phyloP scores from a whole-genome alignment of 2,329 filamentous ascomycete species.

The Aureobasidium sp. region DNA sequence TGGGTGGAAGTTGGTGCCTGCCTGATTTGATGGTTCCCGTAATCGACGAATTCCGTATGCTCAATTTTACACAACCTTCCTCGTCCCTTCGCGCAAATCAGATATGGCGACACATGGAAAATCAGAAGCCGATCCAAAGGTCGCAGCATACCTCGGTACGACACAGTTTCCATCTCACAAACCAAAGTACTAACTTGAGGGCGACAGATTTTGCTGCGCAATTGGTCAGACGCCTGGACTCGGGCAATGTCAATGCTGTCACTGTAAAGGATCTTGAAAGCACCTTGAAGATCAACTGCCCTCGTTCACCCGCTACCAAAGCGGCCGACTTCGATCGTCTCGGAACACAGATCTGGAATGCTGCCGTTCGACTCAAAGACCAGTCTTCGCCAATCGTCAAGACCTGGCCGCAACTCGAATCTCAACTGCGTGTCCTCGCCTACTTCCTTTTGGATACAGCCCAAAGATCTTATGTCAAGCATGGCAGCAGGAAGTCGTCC shows the following conservation, averaged over 20 bases:
- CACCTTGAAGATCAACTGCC: conserved; percentile 15
- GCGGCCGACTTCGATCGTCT: conserved; percentile 45
- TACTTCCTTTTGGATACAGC: conserved; percentile 59
- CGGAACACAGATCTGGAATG: conserved; percentile 58
- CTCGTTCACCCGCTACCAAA: conserved; percentile 21
- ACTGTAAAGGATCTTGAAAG: background rate
- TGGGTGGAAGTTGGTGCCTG: background rate
- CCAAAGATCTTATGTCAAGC: conserved; percentile 27
- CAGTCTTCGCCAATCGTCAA: conserved; percentile 7
- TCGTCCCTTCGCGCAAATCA: background rate
- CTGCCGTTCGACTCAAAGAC: conserved; percentile 44
- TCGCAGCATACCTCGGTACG: background rate
- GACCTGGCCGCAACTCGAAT: conserved; percentile 16
- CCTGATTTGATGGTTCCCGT: background rate
- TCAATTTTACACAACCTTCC: background rate
- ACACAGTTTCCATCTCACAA: background rate
- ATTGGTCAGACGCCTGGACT: background rate
- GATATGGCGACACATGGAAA: background rate
- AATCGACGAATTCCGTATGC: too few species aligned
- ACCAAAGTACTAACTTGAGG: background rate
- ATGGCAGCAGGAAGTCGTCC: conserved; percentile 19
- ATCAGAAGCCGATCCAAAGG: background rate
- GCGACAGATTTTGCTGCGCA: conserved; percentile 2
- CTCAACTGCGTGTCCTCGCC: conserved; percentile 46
- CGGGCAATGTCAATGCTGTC: background rate